Conservation (phyloP, 139 green algal genomes). For the Chlorella sp. region DNA sequence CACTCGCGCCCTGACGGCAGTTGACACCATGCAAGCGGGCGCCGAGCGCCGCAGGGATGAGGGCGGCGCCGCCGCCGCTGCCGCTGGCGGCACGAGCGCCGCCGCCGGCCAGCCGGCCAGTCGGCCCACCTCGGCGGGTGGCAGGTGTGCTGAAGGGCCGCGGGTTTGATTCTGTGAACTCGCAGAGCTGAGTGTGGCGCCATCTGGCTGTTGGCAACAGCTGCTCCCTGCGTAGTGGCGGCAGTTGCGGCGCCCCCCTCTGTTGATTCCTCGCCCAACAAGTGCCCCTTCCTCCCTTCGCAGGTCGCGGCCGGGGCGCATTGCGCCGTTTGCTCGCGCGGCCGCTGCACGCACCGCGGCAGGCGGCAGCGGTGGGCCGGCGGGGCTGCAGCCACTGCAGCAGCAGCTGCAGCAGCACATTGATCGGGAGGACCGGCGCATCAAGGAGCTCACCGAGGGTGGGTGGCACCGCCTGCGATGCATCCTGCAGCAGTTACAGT, state of each 20-base stretch:
- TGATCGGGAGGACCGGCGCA: slow-evolving; percentile 38
- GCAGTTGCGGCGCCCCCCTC: too few relatives aligned
- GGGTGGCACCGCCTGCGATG: background rate
- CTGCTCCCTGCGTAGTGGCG: background rate
- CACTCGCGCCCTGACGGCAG: background rate
- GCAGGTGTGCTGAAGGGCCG: too few relatives aligned
- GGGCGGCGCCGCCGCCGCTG: background rate
- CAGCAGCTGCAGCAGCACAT: slow-evolving; percentile 53
- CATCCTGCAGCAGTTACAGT: too few relatives aligned
- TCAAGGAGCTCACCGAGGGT: slow-evolving; percentile 46
- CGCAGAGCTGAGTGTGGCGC: too few relatives aligned
- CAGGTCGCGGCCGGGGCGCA: background rate
- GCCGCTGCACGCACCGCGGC: background rate
- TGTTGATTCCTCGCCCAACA: too few relatives aligned
- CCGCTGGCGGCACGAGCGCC: background rate
- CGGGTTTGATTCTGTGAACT: background rate
- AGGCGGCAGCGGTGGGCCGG: background rate
- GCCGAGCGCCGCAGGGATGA: background rate
- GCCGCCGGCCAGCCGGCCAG: background rate
- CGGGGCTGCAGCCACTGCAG: slow-evolving; percentile 33
- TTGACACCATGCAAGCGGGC: background rate
- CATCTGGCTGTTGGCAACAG: background rate
- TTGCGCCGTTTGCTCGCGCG: too few relatives aligned
- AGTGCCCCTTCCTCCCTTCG: background rate
- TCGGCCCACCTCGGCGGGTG: background rate